Conservation (phyloP, 805 yeast genomes). For the Suhomyces faveliae region DNA sequence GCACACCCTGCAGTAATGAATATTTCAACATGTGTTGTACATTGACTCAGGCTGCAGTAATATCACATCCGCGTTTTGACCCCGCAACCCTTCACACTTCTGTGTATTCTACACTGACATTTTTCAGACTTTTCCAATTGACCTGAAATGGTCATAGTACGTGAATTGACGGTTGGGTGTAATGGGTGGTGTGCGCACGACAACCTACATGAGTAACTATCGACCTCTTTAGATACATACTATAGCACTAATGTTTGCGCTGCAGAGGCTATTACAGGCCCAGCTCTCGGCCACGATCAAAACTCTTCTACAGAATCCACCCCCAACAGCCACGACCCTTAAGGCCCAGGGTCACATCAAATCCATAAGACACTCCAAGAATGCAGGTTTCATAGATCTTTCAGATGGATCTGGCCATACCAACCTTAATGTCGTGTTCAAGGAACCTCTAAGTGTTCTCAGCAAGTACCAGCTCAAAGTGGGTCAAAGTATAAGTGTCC, state of each 20-base stretch:
- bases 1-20: neutral
- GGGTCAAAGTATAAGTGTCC: conserved; percentile 39
- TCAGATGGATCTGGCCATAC: conserved; percentile 69
- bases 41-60: too few species aligned
- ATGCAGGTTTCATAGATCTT: conserved; percentile 75
- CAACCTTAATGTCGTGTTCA: conserved; percentile 50
- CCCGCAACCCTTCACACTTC: too few species aligned
- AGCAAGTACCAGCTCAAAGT: conserved; percentile 42
- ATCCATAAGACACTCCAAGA: conserved; percentile 69
- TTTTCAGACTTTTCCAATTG: too few species aligned
- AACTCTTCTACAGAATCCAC: conserved; percentile 26
- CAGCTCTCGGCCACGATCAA: conserved; percentile 11
- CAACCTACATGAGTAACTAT: neutral
- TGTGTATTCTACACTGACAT: too few species aligned
- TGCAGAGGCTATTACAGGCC: neutral
- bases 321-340: conserved; percentile 33
- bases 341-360: conserved; percentile 64
- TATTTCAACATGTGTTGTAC: neutral
- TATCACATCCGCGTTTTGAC: too few species aligned
- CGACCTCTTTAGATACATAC: neutral
- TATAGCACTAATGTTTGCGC: neutral
- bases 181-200: neutral
- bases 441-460: conserved; percentile 22
- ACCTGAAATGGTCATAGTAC: too few species aligned
- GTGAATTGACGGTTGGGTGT: neutral